Conservation (phyloP, 2,329 filamentous ascomycete genomes). For the Teratosphaeriaceae sp. region DNA sequence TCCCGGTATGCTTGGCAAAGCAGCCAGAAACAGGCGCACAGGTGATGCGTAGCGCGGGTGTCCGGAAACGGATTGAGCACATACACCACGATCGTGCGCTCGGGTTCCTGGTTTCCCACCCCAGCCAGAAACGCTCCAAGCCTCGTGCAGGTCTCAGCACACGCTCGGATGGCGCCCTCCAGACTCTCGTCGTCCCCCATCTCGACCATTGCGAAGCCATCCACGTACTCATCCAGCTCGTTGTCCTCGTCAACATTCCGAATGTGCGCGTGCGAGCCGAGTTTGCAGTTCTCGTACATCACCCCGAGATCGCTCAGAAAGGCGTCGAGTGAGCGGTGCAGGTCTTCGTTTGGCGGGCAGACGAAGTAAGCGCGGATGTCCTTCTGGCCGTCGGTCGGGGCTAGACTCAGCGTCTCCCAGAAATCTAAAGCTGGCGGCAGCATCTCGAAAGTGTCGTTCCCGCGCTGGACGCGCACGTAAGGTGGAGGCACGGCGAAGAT, state of each 20-base stretch:
- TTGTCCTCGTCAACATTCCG: conserved; percentile 32
- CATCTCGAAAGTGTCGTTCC: conserved; percentile 63
- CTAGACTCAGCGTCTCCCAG: conserved; percentile 74
- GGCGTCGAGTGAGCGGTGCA: conserved; percentile 52
- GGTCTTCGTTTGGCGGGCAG: conserved; percentile 58
- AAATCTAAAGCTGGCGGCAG: conserved; percentile 69
- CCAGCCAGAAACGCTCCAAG: conserved; percentile 23
- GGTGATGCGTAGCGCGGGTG: conserved; percentile 44
- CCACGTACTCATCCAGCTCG: conserved; percentile 17
- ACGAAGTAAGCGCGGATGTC: conserved; percentile 65
- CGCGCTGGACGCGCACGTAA: conserved; percentile 64
- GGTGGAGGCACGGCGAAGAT: conserved; percentile 60
- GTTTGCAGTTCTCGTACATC: conserved; percentile 65
- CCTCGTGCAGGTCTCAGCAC: conserved; percentile 17
- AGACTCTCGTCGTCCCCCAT: conserved; percentile 14
- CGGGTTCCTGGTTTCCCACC: conserved; percentile 29
- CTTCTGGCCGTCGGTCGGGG: conserved; percentile 64
- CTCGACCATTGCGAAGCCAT: conserved; percentile 34
- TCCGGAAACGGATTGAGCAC: conserved; percentile 60
- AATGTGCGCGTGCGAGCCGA: conserved; percentile 53
- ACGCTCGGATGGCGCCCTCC: conserved; percentile 16
- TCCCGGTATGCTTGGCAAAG: conserved; percentile 61
- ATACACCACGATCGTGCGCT: conserved; percentile 60
- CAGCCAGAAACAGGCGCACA: conserved; percentile 66
- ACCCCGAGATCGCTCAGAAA: conserved; percentile 64